phyloP scores from a whole-genome alignment of 768 basidiomycete genomes.

The Lactarius trivialis region DNA sequence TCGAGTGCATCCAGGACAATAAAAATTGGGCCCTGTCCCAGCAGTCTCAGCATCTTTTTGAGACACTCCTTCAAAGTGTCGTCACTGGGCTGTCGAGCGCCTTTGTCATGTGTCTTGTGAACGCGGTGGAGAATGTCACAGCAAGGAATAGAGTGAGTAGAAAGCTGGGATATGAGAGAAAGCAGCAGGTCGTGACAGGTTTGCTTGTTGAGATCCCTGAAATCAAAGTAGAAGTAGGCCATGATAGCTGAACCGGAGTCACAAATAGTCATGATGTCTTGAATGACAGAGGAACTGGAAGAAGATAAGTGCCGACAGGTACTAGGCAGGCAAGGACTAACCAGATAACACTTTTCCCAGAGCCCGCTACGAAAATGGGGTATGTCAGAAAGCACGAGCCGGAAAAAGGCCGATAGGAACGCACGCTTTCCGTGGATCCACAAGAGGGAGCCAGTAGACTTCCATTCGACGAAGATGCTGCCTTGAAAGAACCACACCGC shows the following conservation, averaged over 20 bases:
- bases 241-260: neutral
- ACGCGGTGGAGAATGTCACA: neutral
- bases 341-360: neutral
- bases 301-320: neutral
- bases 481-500: neutral
- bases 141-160: neutral
- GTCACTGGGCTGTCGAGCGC: neutral
- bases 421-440: neutral
- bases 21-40: neutral
- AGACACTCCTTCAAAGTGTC: neutral
- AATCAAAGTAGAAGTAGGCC: neutral
- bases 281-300: neutral
- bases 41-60: no score
- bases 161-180: neutral
- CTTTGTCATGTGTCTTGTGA: neutral
- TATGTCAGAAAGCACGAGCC: neutral
- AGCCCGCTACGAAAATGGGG: neutral
- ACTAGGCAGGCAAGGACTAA: neutral
- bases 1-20: neutral
- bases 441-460: neutral
- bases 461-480: neutral
- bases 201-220: neutral
- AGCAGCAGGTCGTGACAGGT: neutral
- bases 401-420: neutral
- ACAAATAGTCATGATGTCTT: neutral